Percentiles rank a stretch among this genome's conserved stretches.
These are phyloP conservation scores for Thalassiosira hispida DNA, from an alignment of 352 stramenopile genomes.

Conservation along the genomic window DNA sequence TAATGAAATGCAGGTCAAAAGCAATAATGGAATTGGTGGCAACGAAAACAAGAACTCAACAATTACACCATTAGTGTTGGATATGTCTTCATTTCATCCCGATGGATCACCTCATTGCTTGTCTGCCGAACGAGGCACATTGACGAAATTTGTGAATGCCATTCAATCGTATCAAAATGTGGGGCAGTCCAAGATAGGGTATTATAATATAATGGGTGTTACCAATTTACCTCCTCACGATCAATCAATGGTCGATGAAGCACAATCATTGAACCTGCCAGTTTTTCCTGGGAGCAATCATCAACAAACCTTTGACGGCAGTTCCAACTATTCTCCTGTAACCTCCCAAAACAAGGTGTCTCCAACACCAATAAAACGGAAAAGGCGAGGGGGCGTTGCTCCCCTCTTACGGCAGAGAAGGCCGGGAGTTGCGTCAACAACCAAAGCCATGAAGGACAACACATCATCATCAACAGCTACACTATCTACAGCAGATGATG, in stretches of 20 bases:
- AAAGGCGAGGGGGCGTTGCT: constrained; percentile 26
- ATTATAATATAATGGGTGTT: constrained; percentile 22
- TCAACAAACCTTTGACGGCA: background rate
- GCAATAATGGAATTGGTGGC: background rate
- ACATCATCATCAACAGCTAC: background rate
- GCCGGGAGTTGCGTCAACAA: background rate
- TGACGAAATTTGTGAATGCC: constrained; percentile 22
- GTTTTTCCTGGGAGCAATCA: constrained; percentile 6
- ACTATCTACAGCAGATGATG: background rate
- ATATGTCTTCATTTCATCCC: constrained; percentile 38
- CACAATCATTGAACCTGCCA: constrained; percentile 22
- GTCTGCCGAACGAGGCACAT: background rate
- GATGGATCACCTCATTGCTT: constrained; percentile 32
- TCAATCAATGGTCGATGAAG: constrained; percentile 18
- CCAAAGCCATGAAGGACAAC: background rate
- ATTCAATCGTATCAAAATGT: constrained; percentile 13
- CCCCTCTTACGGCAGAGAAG: constrained; percentile 24
- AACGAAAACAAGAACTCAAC: background rate
- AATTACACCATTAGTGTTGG: constrained; percentile 34
- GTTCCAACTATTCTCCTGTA: background rate
- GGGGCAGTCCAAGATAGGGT: background rate
- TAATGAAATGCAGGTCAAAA: background rate
- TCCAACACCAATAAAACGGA: background rate
- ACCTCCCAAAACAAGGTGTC: background rate
- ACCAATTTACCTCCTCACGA: constrained; percentile 25